Base-by-base conservation (phyloP, 2,329 filamentous ascomycete genomes). In the Neobulgaria alba region DNA sequence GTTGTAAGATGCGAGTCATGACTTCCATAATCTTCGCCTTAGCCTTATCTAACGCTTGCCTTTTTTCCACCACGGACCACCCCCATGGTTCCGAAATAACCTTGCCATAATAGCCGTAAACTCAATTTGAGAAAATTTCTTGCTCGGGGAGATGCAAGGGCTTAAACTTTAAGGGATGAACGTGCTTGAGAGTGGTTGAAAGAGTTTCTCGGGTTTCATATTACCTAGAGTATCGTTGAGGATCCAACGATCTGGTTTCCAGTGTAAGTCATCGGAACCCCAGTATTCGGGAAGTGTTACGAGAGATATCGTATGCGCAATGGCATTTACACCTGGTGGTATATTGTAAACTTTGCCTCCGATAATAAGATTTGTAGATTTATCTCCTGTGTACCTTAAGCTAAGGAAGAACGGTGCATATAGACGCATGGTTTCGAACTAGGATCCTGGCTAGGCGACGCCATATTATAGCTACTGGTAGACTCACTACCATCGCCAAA, bases 341-440 rank as follows among this genome's bases (percentile, higher is more conserved):
- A 57, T 33, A 3, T 17, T 41, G 30, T 42, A 35, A 4, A 21
- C 19, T 39, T 37, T 42, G 5, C 37, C 33, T 5, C 26, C 10
- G 4, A 39, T 37, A 4, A 23, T 36, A 14, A 4, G 43, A 38
- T 2, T 40, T 20, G 38, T 55, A 56, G 44, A 20, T 8, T 41
- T 30, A 10, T 45, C n/a, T 12, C 40, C 42, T 5, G 59, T 63
- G 29, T 48, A 53, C 53, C 77, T 78, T 7, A 73, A 73, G 31
- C 78, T 75, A 36, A 66, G 66, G 45, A 71, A 57, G 18, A 76
- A 67, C 0, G 74, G 72, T 2, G 71, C 68, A 14, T 74, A 60
- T 10, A 77, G 54, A 26, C 74, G 69, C n/a, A 78, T 63, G 31
- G 71, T 67, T 51, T 71, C 68, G 21, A 60, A 57, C 50, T 53